Conservation (phyloP, 2,329 filamentous ascomycete genomes). For the Botrytis hyacinthi region DNA sequence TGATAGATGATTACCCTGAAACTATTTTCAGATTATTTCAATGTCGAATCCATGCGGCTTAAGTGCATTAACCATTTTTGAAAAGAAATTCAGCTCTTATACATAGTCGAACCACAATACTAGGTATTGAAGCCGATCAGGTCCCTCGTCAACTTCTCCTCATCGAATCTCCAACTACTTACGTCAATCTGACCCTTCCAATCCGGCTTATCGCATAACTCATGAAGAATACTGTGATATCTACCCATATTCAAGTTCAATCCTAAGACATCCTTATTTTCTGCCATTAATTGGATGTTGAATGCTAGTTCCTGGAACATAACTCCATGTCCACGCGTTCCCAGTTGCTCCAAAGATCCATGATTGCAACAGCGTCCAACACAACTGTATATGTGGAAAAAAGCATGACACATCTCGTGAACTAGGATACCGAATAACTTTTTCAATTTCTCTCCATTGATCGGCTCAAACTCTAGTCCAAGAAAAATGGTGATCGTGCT, state of each 20-base stretch:
- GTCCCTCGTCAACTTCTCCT: not conserved
- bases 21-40: no score
- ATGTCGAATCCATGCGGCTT: not conserved
- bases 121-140: not conserved
- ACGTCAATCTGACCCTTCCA: not conserved
- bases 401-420: slow-evolving; percentile 15
- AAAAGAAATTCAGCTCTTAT: not conserved
- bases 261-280: not conserved
- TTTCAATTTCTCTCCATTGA: not conserved
- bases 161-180: not conserved
- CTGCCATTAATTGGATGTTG: not conserved
- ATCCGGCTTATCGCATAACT: not conserved
- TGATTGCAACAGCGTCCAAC: not conserved
- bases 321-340: not conserved
- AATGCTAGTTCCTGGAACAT: slow-evolving; percentile 7
- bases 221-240: not conserved
- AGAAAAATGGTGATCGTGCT: not conserved
- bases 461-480: not conserved
- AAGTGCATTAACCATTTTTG: no score
- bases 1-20: not conserved
- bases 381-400: slow-evolving; percentile 6
- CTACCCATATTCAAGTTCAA: not conserved
- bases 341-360: not conserved
- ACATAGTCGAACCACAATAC: not conserved
- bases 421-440: not conserved